Percentiles rank a stretch among this genome's conserved stretches.
phyloP scores from a whole-genome alignment of 371 early-diverging fungal species.

The Saksenaea oblongispora region DNA sequence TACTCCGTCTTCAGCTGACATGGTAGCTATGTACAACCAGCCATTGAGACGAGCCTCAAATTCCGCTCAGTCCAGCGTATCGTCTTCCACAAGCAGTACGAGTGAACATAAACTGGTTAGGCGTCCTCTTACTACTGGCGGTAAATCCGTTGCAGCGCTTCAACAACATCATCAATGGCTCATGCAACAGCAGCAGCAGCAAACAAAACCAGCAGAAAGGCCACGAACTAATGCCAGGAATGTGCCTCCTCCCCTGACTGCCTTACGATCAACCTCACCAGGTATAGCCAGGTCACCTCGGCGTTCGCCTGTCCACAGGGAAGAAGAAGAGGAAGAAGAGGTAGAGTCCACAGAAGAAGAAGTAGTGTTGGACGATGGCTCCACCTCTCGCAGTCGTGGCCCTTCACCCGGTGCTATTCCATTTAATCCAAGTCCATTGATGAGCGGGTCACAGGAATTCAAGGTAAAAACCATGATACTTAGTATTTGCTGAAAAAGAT shows the following conservation, averaged over 20 bases:
- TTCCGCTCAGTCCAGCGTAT: background rate
- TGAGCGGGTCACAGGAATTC: slow-evolving; percentile 25
- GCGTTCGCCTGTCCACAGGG: background rate
- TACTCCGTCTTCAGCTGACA: background rate
- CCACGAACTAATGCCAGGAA: background rate
- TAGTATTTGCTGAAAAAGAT: background rate
- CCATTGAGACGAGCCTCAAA: background rate
- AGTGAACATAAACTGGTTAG: slow-evolving; percentile 12
- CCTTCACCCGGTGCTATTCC: background rate
- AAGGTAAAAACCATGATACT: slow-evolving; percentile 13
- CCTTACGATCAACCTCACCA: background rate
- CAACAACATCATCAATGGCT: slow-evolving; percentile 44
- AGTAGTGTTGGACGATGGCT: background rate
- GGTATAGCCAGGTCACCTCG: background rate
- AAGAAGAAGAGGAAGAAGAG: slow-evolving; percentile 12
- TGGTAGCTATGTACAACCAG: background rate
- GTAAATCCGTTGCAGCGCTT: slow-evolving; percentile 42
- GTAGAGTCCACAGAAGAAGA: slow-evolving; percentile 1
- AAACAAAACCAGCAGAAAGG: background rate
- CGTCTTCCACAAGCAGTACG: background rate
- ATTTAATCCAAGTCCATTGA: background rate
- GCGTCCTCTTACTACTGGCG: slow-evolving; percentile 14
- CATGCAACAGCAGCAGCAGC: slow-evolving; percentile 31
- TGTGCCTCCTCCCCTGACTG: background rate
- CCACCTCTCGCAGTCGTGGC: slow-evolving; percentile 1